These are phyloP conservation scores for Lunularia cruciata DNA, from an alignment of 225 moss, liverwort and hornwort species.

Conservation along the genomic window DNA sequence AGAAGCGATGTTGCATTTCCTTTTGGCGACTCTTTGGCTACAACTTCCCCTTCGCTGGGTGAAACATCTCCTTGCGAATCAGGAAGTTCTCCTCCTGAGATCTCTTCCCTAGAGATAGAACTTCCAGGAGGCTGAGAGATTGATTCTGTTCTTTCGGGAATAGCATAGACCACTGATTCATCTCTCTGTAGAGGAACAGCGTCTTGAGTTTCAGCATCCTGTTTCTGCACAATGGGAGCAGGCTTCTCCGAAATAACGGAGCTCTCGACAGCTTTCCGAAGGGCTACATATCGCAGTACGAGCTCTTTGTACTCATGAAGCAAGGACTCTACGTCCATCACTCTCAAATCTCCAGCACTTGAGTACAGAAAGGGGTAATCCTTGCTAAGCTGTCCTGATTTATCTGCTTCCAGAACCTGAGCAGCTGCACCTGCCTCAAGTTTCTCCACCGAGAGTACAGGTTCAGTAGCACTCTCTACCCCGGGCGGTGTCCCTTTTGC, in stretches of 20 bases:
- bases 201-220: constrained; percentile 12
- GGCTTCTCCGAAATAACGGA: constrained; percentile 31
- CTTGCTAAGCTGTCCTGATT: constrained; percentile 66
- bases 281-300: constrained; percentile 77
- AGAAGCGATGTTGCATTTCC: neutral
- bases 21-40: neutral
- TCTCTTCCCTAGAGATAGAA: neutral
- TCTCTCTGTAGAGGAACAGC: constrained; percentile 32
- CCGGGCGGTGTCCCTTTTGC: constrained; percentile 40
- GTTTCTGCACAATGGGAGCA: constrained; percentile 7
- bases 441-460: constrained; percentile 47
- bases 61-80: neutral
- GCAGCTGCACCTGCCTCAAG: constrained; percentile 64
- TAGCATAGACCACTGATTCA: neutral
- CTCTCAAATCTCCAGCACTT: constrained; percentile 84
- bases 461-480: constrained; percentile 32
- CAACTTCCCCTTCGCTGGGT: neutral
- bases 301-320: constrained; percentile 92
- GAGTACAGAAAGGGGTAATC: constrained; percentile 90
- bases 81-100: neutral
- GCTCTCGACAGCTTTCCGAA: constrained; percentile 76
- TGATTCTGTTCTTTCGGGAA: neutral
- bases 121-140: constrained; percentile 8
- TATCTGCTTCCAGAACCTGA: constrained; percentile 73
- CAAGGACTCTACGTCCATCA: constrained; percentile 77